A percentile compares a stretch with the other conserved stretches of the same genome.
phyloP scores from a whole-genome alignment of 768 basidiomycete genomes.

The Phanerochaete carnosa region DNA sequence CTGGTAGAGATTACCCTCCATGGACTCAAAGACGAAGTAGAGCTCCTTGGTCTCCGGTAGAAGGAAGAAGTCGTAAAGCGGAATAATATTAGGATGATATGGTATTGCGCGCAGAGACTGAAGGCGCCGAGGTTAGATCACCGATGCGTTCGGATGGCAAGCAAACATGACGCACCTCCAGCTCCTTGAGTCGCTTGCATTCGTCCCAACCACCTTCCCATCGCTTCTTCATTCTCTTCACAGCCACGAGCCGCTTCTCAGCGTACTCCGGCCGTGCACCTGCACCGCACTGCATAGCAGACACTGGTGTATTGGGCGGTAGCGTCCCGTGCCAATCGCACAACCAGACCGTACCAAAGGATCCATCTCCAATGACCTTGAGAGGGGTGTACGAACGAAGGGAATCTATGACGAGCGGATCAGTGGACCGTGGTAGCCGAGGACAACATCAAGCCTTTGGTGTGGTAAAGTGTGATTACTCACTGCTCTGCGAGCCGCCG shows the following conservation, averaged over 20 bases:
- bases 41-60: constrained; percentile 94
- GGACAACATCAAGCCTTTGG: neutral
- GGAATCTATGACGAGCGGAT: constrained; percentile 49
- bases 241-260: constrained; percentile 91
- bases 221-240: constrained; percentile 97
- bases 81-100: constrained; percentile 96
- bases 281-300: constrained; percentile 94
- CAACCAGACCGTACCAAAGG: constrained; percentile 97
- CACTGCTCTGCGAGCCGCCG: constrained; percentile 69
- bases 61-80: constrained; percentile 98
- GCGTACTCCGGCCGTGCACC: constrained; percentile 92
- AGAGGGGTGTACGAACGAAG: constrained; percentile 89
- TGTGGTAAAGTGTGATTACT: constrained; percentile 30
- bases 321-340: constrained; percentile 99
- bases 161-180: constrained; percentile 62
- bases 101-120: constrained; percentile 94
- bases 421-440: constrained; percentile 7
- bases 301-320: constrained; percentile 85
- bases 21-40: constrained; percentile 99
- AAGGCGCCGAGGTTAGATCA: neutral
- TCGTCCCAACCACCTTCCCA: constrained; percentile 99
- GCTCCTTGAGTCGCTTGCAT: constrained; percentile 91
- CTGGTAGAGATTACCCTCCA: constrained; percentile 99
- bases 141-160: constrained; percentile 4
- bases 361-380: constrained; percentile 97